These are phyloP conservation scores for Nemania sp. DNA, from an alignment of 2,329 filamentous ascomycete genomes.

Conservation along the genomic window DNA sequence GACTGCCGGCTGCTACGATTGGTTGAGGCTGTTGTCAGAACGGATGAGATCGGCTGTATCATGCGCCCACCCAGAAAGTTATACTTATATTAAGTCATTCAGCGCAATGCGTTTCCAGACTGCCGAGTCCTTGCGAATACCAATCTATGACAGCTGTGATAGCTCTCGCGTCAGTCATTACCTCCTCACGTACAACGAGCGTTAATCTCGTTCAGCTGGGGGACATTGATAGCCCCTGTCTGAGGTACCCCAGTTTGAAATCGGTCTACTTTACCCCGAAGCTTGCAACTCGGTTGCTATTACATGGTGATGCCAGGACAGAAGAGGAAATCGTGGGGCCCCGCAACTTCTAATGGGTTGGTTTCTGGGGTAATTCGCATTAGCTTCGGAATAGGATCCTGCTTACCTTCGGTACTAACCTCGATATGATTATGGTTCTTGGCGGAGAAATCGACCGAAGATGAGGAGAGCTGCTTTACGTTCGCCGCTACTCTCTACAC, in stretches of 20 bases:
- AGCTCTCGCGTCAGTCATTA: no score
- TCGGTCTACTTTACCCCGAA: slow-evolving; percentile 17
- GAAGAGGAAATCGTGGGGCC: slow-evolving; percentile 4
- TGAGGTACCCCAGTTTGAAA: not conserved
- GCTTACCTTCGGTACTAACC: not conserved
- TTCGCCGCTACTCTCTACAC: not conserved
- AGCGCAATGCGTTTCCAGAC: no score
- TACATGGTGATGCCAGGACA: not conserved
- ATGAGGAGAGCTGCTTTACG: not conserved
- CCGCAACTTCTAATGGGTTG: not conserved
- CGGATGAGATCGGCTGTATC: no score
- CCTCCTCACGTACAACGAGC: not conserved
- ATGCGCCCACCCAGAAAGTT: no score
- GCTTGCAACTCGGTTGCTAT: not conserved
- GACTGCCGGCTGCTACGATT: no score
- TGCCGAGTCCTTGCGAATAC: no score
- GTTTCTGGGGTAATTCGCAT: not conserved
- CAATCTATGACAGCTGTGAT: no score
- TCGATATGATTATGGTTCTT: not conserved
- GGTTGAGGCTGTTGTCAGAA: no score
- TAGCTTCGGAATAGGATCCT: not conserved
- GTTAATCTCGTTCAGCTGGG: not conserved
- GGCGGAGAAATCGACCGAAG: slow-evolving; percentile 6
- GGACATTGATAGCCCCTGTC: not conserved
- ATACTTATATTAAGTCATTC: no score